Evolutionary conservation across 352 stramenopile genomes (phyloP), one percentile per base, ranked within the genome.

Genomic region (Pythium sukuiense): DNA sequence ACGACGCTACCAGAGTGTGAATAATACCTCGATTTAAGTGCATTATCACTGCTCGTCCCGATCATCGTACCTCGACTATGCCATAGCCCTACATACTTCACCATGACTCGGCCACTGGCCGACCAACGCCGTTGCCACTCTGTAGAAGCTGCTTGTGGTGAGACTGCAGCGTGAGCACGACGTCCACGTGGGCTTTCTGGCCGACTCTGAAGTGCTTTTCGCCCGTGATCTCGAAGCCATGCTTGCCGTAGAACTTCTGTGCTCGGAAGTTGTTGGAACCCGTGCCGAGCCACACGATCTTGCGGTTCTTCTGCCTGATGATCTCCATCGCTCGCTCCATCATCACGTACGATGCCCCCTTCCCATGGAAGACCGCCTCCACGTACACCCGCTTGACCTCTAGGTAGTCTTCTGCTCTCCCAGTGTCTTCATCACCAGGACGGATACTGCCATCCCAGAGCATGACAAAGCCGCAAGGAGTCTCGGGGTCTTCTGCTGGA

Each of bases 341-440:
- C 18, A 76, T 39, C 52, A 71, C 16, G 39, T 67, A 61, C 26
- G 72, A 69, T 0, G 55, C 65, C 8, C 72, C 72, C 9, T 43
- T 64, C 50, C 72, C 72, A 41, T 78, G 72, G 68, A 69, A 73
- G 3, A 20, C 20, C 26, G 54, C 52, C 55, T 78, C 72, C 4
- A 76, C 45, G 61, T 78, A 78, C 56, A 76, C 50, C 24, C 72
- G 72, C 55, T 76, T 76, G 58, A 78, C 12, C 46, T 78, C 72
- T 16, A 78, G 45, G 37, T 70, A 76, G 27, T 67, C 54, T 1
- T 64, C 61, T 8, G 37, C 9, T 3, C 30, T 52, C 9, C 26
- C 7, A 27, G 60, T 39, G 6, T 48, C 65, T 18, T 63, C 64
- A 27, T 77, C 67, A n/a, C 69, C 72, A 2, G 69, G 61, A 30